These are phyloP conservation scores for Cladosporium sphaerospermum DNA, from an alignment of 2,329 filamentous ascomycete species.

Conservation along the genomic window DNA sequence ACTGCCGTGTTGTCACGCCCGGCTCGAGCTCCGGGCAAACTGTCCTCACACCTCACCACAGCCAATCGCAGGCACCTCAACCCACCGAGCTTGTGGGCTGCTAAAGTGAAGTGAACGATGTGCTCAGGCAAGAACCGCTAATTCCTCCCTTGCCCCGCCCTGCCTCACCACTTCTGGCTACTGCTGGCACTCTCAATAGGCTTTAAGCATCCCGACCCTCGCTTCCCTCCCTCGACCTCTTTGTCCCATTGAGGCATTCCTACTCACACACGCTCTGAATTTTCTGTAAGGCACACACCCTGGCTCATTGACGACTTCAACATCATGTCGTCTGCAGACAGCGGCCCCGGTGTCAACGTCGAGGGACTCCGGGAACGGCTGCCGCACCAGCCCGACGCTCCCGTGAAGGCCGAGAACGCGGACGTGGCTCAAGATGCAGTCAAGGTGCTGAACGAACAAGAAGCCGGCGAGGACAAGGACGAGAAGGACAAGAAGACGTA, in stretches of 20 bases:
- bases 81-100: background rate
- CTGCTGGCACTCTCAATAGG: background rate
- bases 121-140: background rate
- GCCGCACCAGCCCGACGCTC: constrained; percentile 28
- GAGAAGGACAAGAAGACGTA: constrained; percentile 69
- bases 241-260: background rate
- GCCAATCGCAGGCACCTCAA: background rate
- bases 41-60: background rate
- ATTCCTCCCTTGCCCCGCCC: background rate
- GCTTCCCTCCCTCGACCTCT: background rate
- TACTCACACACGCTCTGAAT: too few relatives aligned
- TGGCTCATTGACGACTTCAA: constrained; percentile 3
- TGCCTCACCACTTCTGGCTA: background rate
- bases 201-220: background rate
- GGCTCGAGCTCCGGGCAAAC: background rate
- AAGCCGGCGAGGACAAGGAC: constrained; percentile 41
- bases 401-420: constrained; percentile 26
- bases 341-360: background rate
- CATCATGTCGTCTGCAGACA: constrained; percentile 8
- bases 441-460: constrained; percentile 44
- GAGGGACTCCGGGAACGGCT: constrained; percentile 44
- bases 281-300: too few relatives aligned
- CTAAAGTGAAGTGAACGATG: background rate
- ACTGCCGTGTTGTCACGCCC: background rate
- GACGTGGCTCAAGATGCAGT: constrained; percentile 43